Conservation (phyloP, 768 basidiomycete species). For the Leccinum subtestaceum region DNA sequence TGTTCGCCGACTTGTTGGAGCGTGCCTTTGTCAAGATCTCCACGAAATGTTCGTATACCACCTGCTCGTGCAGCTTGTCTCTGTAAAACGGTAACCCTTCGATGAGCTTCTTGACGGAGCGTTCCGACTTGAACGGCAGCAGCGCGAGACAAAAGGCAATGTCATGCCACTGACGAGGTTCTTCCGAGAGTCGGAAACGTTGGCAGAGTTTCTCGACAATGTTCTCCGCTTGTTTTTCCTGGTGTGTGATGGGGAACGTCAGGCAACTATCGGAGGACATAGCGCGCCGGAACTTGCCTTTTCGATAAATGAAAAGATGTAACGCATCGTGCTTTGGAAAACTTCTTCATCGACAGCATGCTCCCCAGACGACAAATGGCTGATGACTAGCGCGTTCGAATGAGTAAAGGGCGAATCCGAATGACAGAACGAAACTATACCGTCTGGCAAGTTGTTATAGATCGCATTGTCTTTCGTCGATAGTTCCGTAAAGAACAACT, state of each 20-base stretch:
- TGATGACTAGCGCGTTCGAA: slow-evolving; percentile 64
- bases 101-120: slow-evolving; percentile 93
- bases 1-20: slow-evolving; percentile 87
- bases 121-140: slow-evolving; percentile 95
- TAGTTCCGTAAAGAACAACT: slow-evolving; percentile 94
- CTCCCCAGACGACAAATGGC: slow-evolving; percentile 85
- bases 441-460: slow-evolving; percentile 97
- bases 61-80: slow-evolving; percentile 90
- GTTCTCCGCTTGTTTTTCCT: slow-evolving; percentile 98
- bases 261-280: not conserved
- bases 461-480: slow-evolving; percentile 98
- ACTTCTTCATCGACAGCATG: slow-evolving; percentile 90
- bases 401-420: not conserved
- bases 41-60: slow-evolving; percentile 75
- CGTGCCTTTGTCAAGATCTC: slow-evolving; percentile 93
- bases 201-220: slow-evolving; percentile 98
- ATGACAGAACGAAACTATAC: slow-evolving; percentile 38
- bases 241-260: not conserved
- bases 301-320: slow-evolving; percentile 96
- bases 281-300: slow-evolving; percentile 53
- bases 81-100: slow-evolving; percentile 91
- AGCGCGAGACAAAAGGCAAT: slow-evolving; percentile 94
- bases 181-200: slow-evolving; percentile 84
- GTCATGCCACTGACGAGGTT: slow-evolving; percentile 94
- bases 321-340: slow-evolving; percentile 91